Evolutionary conservation across 768 basidiomycete species (phyloP), one percentile per base, ranked within the genome.

Genomic region (Tremella mesenterica): DNA sequence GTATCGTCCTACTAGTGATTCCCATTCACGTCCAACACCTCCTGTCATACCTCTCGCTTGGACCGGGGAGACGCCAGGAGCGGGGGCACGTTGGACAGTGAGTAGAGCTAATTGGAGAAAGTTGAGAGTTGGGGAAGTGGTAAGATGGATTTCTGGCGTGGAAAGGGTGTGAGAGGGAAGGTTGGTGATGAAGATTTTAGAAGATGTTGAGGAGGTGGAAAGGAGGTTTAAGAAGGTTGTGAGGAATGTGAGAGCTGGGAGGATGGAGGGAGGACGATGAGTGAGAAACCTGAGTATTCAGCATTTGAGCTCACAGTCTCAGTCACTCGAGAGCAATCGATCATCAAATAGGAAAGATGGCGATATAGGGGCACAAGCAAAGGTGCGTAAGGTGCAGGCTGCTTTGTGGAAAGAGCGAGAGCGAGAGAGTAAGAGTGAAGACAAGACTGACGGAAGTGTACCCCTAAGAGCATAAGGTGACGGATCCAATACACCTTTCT

Each of bases 161-260:
- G 59, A 44, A 45, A 48, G 26, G 27, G 50, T 39, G 31, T 41
- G 48, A 16, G 60, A 53, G n/a, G 54, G 60, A 38, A 58, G 36
- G 53, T 44, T 64, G 30, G 54, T 38, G 26, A 65, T 52, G 53
- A 71, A 61, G 28, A 60, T 48, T 1, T 53, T 34, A n/a, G 48
- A 38, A 49, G 36, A 52, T 48, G 63, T 44, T 3, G 47, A 13
- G 56, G 74, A 57, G 78, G 72, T 44, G 77, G 34, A 75, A 69
- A 10, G 79, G 76, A 81, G 80, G 46, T 83, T 78, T 44, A 84
- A 78, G 71, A 86, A 89, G 45, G 83, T 81, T n/a, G 79, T 77
- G 69, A 93, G 83, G 78, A 96, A 95, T n/a, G 85, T 82, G n/a
- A 83, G 82, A 3, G 93, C 88, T 3, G 87, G 87, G n/a, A 89